phyloP scores from a whole-genome alignment of 2,329 filamentous ascomycete genomes.

The Colletotrichum brevisporum region DNA sequence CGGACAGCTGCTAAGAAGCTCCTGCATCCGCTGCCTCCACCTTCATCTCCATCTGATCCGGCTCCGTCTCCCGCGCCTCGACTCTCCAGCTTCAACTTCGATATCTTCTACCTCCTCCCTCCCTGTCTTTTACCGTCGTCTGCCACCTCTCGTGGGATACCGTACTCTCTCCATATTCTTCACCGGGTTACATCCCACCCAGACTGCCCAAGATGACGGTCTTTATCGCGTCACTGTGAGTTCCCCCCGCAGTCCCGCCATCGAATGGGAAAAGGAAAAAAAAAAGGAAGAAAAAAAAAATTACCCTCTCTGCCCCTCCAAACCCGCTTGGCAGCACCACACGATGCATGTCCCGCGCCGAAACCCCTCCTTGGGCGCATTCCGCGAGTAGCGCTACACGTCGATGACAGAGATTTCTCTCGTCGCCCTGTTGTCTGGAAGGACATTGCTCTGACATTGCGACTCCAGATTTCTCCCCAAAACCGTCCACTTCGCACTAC shows the following conservation, averaged over 20 bases:
- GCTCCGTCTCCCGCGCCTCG: neutral
- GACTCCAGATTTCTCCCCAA: conserved; percentile 85
- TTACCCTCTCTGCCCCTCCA: conserved; percentile 21
- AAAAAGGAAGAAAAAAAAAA: neutral
- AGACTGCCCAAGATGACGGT: conserved; percentile 60
- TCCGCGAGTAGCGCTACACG: neutral
- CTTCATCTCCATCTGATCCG: neutral
- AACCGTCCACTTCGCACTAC: conserved; percentile 88
- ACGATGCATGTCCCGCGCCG: neutral
- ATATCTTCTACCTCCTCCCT: neutral
- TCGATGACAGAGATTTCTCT: no score
- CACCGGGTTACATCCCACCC: conserved; percentile 10
- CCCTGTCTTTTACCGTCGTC: neutral
- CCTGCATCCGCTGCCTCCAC: neutral
- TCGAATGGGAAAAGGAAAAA: neutral
- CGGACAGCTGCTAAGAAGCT: conserved; percentile 27
- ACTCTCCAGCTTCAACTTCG: neutral
- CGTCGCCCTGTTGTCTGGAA: neutral
- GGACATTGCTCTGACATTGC: conserved; percentile 13
- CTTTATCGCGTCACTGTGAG: conserved; percentile 66
- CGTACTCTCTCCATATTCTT: neutral
- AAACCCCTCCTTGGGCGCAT: conserved; percentile 13
- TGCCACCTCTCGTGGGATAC: neutral
- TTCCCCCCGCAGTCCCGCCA: conserved; percentile 41
- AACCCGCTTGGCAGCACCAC: neutral